Evolutionary conservation across 2,329 filamentous ascomycete genomes (phyloP).

Genomic region (Coleophoma eucalyptorum): DNA sequence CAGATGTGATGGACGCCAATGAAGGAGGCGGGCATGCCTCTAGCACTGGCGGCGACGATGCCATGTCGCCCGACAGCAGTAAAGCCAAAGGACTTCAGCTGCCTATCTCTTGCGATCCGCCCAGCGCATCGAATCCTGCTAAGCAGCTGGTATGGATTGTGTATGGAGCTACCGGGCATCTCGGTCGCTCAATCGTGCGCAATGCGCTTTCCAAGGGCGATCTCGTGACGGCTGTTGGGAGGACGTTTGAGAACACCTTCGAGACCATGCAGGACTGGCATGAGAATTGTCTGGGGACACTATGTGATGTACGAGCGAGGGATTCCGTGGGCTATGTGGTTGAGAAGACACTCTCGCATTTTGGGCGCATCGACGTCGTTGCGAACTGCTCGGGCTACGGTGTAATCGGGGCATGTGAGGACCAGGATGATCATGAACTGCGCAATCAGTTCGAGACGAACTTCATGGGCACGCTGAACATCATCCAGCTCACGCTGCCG

Average conservation of each 20-base stretch:
- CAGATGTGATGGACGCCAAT: neutral
- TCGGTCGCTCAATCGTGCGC: slow-evolving; percentile 87
- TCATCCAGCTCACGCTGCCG: slow-evolving; percentile 82
- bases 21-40: neutral
- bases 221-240: slow-evolving; percentile 80
- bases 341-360: slow-evolving; percentile 65
- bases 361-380: slow-evolving; percentile 81
- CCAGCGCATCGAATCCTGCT: slow-evolving; percentile 62
- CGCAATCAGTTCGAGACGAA: slow-evolving; percentile 97
- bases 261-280: slow-evolving; percentile 70
- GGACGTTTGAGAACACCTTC: slow-evolving; percentile 71
- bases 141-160: slow-evolving; percentile 88
- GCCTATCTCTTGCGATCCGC: slow-evolving; percentile 83
- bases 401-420: slow-evolving; percentile 92
- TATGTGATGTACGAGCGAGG: slow-evolving; percentile 85
- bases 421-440: slow-evolving; percentile 93
- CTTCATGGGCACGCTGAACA: slow-evolving; percentile 92
- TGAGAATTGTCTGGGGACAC: slow-evolving; percentile 68
- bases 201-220: slow-evolving; percentile 77
- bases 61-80: slow-evolving; percentile 15
- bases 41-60: slow-evolving; percentile 6
- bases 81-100: slow-evolving; percentile 51
- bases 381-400: slow-evolving; percentile 95
- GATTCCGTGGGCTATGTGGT: slow-evolving; percentile 74
- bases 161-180: slow-evolving; percentile 96